These are phyloP conservation scores for Shiraia bambusicola DNA, from an alignment of 2,329 filamentous ascomycete genomes.

Conservation along the genomic window DNA sequence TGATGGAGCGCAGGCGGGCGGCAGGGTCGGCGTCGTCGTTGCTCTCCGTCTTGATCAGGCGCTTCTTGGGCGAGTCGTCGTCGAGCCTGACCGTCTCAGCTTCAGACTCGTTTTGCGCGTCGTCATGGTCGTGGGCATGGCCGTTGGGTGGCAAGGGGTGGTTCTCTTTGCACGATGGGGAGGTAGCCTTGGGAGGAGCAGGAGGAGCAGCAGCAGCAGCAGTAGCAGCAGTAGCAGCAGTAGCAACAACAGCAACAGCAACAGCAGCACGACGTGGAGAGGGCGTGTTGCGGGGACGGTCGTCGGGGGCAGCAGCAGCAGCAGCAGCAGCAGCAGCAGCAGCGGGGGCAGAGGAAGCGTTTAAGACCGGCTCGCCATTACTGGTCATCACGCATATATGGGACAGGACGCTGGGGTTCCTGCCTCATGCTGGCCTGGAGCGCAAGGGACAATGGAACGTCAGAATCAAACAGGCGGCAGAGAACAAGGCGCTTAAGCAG, in stretches of 20 bases:
- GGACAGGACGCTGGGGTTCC: slow-evolving; percentile 42
- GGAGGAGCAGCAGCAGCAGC: too few species aligned
- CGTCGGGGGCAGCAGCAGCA: slow-evolving; percentile 15
- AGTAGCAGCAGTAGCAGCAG: too few species aligned
- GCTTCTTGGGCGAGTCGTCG: slow-evolving; percentile 44
- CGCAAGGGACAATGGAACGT: slow-evolving; percentile 24
- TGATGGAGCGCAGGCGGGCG: slow-evolving; percentile 28
- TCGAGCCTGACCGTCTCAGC: slow-evolving; percentile 54
- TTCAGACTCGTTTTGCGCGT: slow-evolving; percentile 50
- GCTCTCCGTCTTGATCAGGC: slow-evolving; percentile 45
- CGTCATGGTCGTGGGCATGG: slow-evolving; percentile 26
- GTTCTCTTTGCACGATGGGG: slow-evolving; percentile 22
- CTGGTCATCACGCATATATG: slow-evolving; percentile 44
- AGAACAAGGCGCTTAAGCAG: slow-evolving; percentile 25
- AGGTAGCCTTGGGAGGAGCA: slow-evolving; percentile 20
- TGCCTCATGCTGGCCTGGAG: slow-evolving; percentile 43
- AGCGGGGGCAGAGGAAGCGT: slow-evolving; percentile 25
- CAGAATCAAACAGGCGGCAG: slow-evolving; percentile 11
- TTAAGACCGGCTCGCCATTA: slow-evolving; percentile 41
- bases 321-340: slow-evolving; percentile 7
- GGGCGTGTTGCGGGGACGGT: slow-evolving; percentile 14
- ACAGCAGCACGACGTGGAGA: slow-evolving; percentile 10
- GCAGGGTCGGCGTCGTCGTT: slow-evolving; percentile 33
- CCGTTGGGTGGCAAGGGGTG: slow-evolving; percentile 24
- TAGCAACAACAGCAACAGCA: too few species aligned